phyloP scores from a whole-genome alignment of 192 early-diverging fungal genomes.

The Funneliformis geosporum region DNA sequence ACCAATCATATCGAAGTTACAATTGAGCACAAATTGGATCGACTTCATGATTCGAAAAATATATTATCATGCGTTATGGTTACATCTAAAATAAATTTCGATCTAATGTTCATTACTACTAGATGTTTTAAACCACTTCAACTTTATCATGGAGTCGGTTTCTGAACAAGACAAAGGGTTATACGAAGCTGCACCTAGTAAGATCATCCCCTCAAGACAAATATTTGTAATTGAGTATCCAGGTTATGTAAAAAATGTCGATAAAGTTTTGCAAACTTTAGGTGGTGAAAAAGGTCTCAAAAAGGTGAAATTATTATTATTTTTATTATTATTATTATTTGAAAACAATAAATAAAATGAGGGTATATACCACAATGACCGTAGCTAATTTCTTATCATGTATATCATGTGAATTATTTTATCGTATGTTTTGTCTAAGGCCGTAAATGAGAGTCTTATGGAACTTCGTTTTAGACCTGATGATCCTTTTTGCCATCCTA shows the following conservation, averaged over 20 bases:
- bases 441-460: slow-evolving; percentile 47
- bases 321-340: no score
- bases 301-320: slow-evolving; percentile 30
- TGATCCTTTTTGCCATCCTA: slow-evolving; percentile 67
- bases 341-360: no score
- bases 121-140: background rate
- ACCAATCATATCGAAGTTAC: no score
- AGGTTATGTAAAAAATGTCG: slow-evolving; percentile 46
- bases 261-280: slow-evolving; percentile 48
- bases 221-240: slow-evolving; percentile 62
- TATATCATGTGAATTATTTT: background rate
- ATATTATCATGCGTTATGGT: no score
- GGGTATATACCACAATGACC: no score
- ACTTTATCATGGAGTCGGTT: background rate
- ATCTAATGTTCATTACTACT: no score
- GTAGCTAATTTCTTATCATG: no score
- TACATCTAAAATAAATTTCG: no score
- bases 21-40: no score
- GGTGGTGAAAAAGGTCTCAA: slow-evolving; percentile 50
- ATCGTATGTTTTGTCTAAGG: slow-evolving; percentile 31
- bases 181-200: background rate
- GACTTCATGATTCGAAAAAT: no score
- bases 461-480: slow-evolving; percentile 56
- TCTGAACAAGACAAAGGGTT: background rate
- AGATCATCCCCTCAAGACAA: slow-evolving; percentile 17